Evolutionary conservation across 75 land plant species (phyloP).

Genomic region (Picea sitchensis): DNA sequence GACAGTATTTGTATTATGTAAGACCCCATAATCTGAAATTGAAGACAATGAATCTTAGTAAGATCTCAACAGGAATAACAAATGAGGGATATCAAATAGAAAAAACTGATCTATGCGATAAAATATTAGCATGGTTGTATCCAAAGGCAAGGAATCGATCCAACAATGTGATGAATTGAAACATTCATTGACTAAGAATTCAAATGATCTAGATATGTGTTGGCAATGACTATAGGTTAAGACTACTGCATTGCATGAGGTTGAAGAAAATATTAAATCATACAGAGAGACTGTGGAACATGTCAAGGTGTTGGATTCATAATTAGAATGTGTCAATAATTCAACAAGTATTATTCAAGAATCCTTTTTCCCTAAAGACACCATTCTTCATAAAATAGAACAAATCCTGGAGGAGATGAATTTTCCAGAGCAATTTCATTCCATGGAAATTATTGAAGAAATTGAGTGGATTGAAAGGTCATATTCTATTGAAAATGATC

Average conservation of each 20-base stretch:
- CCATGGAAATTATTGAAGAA: too few species aligned
- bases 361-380: slow-evolving; percentile 74
- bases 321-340: slow-evolving; percentile 75
- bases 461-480: too few species aligned
- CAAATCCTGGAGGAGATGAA: slow-evolving; percentile 72
- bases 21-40: too few species aligned
- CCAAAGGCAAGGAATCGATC: slow-evolving; percentile 84
- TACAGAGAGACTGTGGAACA: slow-evolving; percentile 68
- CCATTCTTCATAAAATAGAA: slow-evolving; percentile 76
- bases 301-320: slow-evolving; percentile 74
- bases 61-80: slow-evolving; percentile 44
- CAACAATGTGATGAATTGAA: slow-evolving; percentile 85
- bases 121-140: slow-evolving; percentile 87
- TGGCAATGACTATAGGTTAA: slow-evolving; percentile 45
- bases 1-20: too few species aligned
- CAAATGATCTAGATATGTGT: slow-evolving; percentile 64
- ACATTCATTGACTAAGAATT: slow-evolving; percentile 68
- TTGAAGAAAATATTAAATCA: slow-evolving; percentile 50
- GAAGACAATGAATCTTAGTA: slow-evolving; percentile 16
- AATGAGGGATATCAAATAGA: slow-evolving; percentile 38
- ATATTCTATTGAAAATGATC: too few species aligned
- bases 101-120: slow-evolving; percentile 67
- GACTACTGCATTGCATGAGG: slow-evolving; percentile 47
- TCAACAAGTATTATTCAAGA: slow-evolving; percentile 75
- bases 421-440: slow-evolving; percentile 65